A percentile compares a stretch with the other conserved stretches of the same genome.
Conservation (phyloP, 2,329 filamentous ascomycete genomes). For the Aureobasidium namibiae region DNA sequence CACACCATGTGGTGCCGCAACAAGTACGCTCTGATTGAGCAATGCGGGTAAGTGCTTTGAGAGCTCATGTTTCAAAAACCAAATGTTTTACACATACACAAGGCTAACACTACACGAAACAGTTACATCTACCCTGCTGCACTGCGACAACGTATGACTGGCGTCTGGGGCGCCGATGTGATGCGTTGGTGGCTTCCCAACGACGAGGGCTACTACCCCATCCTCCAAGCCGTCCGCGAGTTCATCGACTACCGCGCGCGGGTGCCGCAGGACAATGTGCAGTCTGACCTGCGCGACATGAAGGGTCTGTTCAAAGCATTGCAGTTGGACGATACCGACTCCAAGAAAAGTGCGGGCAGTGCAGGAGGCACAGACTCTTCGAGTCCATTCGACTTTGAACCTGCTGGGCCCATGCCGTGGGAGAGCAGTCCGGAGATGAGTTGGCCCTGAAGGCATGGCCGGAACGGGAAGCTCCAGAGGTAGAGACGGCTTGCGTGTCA, state of each 20-base stretch:
- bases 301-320: conserved; percentile 33
- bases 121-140: conserved; percentile 78
- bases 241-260: conserved; percentile 50
- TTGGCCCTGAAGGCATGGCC: neutral
- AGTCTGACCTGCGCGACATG: conserved; percentile 25
- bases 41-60: conserved; percentile 59
- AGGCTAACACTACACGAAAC: neutral
- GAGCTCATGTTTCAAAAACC: neutral
- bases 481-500: neutral
- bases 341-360: conserved; percentile 17
- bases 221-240: conserved; percentile 67
- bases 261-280: conserved; percentile 19
- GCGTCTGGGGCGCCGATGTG: conserved; percentile 65
- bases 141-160: conserved; percentile 66
- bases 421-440: conserved; percentile 17
- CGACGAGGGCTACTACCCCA: conserved; percentile 63
- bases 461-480: neutral
- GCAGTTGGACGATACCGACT: conserved; percentile 20
- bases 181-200: conserved; percentile 85
- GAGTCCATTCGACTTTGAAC: conserved; percentile 14
- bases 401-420: neutral
- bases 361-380: conserved; percentile 17
- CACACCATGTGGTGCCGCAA: conserved; percentile 72
- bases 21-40: conserved; percentile 72
- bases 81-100: neutral